Conservation (phyloP, 495 filamentous ascomycete species). For the Hypomontagnella monticulosa region DNA sequence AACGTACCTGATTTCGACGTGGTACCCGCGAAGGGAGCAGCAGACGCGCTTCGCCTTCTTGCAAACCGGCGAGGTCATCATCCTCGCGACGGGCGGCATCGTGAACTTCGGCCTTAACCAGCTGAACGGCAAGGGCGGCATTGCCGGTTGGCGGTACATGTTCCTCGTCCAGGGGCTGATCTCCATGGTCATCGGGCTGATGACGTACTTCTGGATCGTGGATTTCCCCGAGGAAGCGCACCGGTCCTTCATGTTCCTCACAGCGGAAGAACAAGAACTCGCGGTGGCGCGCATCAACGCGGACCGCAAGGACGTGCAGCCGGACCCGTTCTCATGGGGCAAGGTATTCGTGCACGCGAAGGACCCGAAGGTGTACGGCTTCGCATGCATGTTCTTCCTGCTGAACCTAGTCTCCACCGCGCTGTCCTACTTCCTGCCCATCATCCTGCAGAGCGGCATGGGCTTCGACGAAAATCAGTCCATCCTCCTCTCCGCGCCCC, state of each 20-base stretch:
- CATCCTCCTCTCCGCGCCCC: constrained; percentile 78
- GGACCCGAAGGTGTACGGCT: constrained; percentile 78
- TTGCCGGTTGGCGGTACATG: constrained; percentile 83
- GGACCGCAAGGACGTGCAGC: constrained; percentile 72
- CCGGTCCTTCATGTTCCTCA: constrained; percentile 70
- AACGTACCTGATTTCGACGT: constrained; percentile 75
- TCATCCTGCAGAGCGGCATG: constrained; percentile 76
- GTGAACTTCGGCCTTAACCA: constrained; percentile 78
- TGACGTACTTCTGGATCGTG: constrained; percentile 81
- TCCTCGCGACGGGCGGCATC: constrained; percentile 75
- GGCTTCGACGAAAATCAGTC: constrained; percentile 72
- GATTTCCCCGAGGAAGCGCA: constrained; percentile 79
- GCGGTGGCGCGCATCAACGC: constrained; percentile 66
- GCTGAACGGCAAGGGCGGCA: constrained; percentile 64
- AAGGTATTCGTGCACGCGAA: constrained; percentile 68
- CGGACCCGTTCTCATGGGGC: constrained; percentile 67
- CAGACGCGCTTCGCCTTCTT: constrained; percentile 80
- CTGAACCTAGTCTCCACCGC: constrained; percentile 76
- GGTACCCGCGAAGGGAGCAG: constrained; percentile 77
- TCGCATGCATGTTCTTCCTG: constrained; percentile 76
- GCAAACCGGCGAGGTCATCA: constrained; percentile 73
- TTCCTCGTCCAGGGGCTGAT: constrained; percentile 73
- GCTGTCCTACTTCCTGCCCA: constrained; percentile 75
- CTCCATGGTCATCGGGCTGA: constrained; percentile 70
- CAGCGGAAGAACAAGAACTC: constrained; percentile 64